Evolutionary conservation across 2,329 filamentous ascomycete genomes (phyloP).

Genomic region (Pseudocercospora musae): DNA sequence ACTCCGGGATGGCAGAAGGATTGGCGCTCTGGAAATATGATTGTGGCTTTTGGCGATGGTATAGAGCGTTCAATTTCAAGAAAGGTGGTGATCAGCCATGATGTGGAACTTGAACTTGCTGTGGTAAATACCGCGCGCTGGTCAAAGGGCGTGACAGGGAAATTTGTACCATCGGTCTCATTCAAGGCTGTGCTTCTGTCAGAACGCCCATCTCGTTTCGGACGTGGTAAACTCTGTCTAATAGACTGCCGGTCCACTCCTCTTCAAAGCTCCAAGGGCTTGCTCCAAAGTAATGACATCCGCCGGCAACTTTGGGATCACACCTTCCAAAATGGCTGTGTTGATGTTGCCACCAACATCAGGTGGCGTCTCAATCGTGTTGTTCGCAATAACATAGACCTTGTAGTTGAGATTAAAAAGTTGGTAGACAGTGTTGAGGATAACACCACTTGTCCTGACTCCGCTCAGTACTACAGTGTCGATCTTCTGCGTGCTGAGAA

Average conservation of each 20-base stretch:
- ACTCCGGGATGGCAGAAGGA: constrained; percentile 38
- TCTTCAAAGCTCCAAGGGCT: constrained; percentile 29
- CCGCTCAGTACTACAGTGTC: constrained; percentile 45
- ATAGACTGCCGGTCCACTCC: constrained; percentile 29
- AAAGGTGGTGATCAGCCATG: not conserved
- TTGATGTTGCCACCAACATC: constrained; percentile 26
- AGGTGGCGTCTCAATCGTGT: constrained; percentile 32
- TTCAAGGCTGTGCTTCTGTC: too few species aligned
- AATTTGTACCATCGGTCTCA: too few species aligned
- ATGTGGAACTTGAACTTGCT: too few species aligned
- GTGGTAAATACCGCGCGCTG: too few species aligned
- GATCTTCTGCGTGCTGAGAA: constrained; percentile 40
- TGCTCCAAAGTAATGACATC: constrained; percentile 35
- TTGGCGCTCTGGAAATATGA: constrained; percentile 44
- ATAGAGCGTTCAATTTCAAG: constrained; percentile 37
- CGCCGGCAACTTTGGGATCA: constrained; percentile 32
- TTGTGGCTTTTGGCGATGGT: constrained; percentile 41
- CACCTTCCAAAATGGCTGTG: constrained; percentile 29
- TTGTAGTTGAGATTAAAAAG: constrained; percentile 46
- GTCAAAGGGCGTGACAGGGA: too few species aligned
- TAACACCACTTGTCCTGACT: constrained; percentile 42
- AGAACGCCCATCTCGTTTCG: not conserved
- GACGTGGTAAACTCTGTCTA: constrained; percentile 7
- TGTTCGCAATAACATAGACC: constrained; percentile 36
- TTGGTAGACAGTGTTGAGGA: constrained; percentile 44